Base-by-base conservation (phyloP, 352 stramenopile genomes). In the Phytophthora fragariae region DNA sequence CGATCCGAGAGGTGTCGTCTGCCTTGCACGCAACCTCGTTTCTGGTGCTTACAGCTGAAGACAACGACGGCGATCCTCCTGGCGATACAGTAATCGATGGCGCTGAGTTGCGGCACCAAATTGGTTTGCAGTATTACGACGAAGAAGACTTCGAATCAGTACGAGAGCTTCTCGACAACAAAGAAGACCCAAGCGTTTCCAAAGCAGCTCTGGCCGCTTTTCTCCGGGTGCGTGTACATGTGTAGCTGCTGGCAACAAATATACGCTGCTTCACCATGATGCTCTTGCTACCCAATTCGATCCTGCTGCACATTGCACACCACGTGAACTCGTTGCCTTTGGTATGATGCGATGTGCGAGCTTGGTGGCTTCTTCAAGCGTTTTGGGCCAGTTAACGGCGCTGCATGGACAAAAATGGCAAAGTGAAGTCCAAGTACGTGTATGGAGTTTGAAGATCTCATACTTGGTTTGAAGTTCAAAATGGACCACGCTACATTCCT, bases 51-150 rank as follows among this genome's bases (percentile, higher is more conserved):
- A 10, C 44, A 17, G 44, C 14, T 57, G 9, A 3, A n/a, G 37
- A 39, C 54, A 24, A 21, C 39, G 35, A 49, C 24, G 37, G 5
- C 4, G 24, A 58, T 0, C 12, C 2, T 12, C 1, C 10, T 46
- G 3, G 1, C n/a, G 31, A 64, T 15, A 15, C n/a, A 39, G 31
- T 11, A 11, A 47, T 83, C 19, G 67, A 82, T 56, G 31, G 27
- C 1, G 59, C 61, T 9, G 39, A 37, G 31, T 33, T 85, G 49
- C 64, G 58, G 10, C 57, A 70, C n/a, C 67, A 73, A 39, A 64
- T 82, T 17, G 35, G 54, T 10, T 33, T 69, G 12, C 79, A 83
- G 56, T 65, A 77, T 60, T 84, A 82, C 37, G 47, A 65, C 24
- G 61, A 80, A 15, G 54, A 72, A 10, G 58, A 62, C 9, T 24